phyloP scores from a whole-genome alignment of 176 grass and related monocot genomes.

The Carex cristatella region DNA sequence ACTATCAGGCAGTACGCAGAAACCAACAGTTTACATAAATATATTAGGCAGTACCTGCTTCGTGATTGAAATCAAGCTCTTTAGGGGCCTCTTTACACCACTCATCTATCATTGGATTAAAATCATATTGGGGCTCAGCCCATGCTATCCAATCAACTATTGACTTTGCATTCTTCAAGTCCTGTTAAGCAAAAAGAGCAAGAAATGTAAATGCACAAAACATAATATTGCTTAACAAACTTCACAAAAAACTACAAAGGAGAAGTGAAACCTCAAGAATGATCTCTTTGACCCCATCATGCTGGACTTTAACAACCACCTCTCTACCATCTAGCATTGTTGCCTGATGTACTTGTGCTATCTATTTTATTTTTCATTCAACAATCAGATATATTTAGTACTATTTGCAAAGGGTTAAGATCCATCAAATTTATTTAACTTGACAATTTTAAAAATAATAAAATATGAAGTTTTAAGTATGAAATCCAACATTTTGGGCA shows the following conservation, averaged over 20 bases:
- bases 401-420: conserved; percentile 5
- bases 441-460: not conserved
- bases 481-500: conserved; percentile 1
- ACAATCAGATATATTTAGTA: conserved; percentile 17
- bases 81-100: conserved; percentile 95
- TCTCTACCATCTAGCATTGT: conserved; percentile 73
- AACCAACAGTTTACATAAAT: not conserved
- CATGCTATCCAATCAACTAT: conserved; percentile 95
- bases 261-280: conserved; percentile 83
- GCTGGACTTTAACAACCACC: conserved; percentile 98
- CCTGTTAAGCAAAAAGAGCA: conserved; percentile 41
- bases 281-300: conserved; percentile 84
- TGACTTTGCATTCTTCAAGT: conserved; percentile 96
- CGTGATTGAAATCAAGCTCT: conserved; percentile 96
- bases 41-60: conserved; percentile 62
- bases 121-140: conserved; percentile 90
- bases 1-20: not conserved
- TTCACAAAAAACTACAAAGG: not conserved
- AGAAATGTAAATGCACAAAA: not conserved
- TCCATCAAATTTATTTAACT: not conserved
- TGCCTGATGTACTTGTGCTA: conserved; percentile 96
- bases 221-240: not conserved
- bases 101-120: conserved; percentile 94
- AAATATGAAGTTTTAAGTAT: not conserved
- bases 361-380: conserved; percentile 38